Conservation (phyloP, 768 basidiomycete genomes). For the Boletus bicolor region DNA sequence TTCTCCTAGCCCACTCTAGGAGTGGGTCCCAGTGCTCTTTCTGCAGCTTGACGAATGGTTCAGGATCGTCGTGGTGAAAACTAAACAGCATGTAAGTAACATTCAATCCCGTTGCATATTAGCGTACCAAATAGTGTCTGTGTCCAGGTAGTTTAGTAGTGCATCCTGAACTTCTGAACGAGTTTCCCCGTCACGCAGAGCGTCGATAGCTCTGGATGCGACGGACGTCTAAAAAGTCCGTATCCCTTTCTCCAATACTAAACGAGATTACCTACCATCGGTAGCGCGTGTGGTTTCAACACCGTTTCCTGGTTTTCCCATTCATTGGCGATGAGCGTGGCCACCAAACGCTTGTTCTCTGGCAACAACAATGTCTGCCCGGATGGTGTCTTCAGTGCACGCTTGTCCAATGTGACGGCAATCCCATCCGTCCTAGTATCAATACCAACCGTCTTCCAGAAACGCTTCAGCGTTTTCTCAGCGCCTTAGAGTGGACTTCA, state of each 20-base stretch:
- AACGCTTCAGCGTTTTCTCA: slow-evolving; percentile 81
- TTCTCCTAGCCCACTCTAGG: slow-evolving; percentile 68
- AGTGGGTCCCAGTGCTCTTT: slow-evolving; percentile 85
- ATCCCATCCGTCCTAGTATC: slow-evolving; percentile 52
- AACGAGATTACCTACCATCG: slow-evolving; percentile 58
- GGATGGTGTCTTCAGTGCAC: slow-evolving; percentile 82
- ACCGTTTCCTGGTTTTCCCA: slow-evolving; percentile 92
- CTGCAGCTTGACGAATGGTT: slow-evolving; percentile 73
- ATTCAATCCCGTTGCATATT: background rate
- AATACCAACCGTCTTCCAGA: slow-evolving; percentile 92
- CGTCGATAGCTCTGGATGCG: slow-evolving; percentile 85
- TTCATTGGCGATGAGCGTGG: slow-evolving; percentile 86
- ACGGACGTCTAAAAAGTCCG: slow-evolving; percentile 71
- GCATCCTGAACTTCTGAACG: slow-evolving; percentile 61
- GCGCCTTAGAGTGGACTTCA: slow-evolving; percentile 53
- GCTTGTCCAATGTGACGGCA: slow-evolving; percentile 74
- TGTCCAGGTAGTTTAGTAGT: slow-evolving; percentile 84
- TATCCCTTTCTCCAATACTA: slow-evolving; percentile 1
- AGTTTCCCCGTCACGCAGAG: slow-evolving; percentile 53
- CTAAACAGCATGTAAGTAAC: slow-evolving; percentile 36
- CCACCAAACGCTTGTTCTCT: slow-evolving; percentile 62
- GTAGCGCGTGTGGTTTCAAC: slow-evolving; percentile 86
- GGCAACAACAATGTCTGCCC: slow-evolving; percentile 79
- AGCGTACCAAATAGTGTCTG: slow-evolving; percentile 86
- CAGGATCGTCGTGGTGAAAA: slow-evolving; percentile 79